Evolutionary conservation across 768 basidiomycete species (phyloP).

Genomic region (Serendipita sp.): DNA sequence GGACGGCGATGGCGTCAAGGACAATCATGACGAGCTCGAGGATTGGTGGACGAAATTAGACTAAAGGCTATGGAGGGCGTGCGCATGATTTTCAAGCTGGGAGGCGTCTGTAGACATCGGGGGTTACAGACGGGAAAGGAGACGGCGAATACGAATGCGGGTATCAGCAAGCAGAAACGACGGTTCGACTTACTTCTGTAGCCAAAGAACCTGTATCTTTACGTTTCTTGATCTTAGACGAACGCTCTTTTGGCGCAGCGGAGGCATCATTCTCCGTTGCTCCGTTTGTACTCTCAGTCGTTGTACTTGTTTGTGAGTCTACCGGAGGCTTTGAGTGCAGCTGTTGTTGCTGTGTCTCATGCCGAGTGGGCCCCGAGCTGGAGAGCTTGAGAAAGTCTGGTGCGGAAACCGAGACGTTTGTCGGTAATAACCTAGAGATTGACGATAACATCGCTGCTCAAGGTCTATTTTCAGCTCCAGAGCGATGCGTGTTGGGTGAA

Average conservation of each 20-base stretch:
- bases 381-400: constrained; percentile 6
- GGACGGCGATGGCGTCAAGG: too few species aligned
- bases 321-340: background rate
- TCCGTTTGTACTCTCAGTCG: background rate
- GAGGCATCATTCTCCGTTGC: background rate
- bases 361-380: background rate
- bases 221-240: constrained; percentile 1
- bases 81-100: too few species aligned
- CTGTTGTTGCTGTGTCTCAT: background rate
- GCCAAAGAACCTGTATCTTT: background rate
- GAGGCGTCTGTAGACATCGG: background rate
- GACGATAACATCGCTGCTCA: background rate
- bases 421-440: background rate
- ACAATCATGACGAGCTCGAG: background rate
- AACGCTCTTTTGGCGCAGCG: background rate
- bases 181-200: background rate
- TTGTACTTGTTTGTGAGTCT: background rate
- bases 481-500: too few species aligned
- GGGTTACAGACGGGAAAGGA: background rate
- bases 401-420: background rate
- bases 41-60: background rate
- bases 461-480: too few species aligned
- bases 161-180: background rate
- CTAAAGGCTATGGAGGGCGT: background rate
- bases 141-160: background rate